Evolutionary conservation across 2,329 filamentous ascomycete genomes (phyloP).

Genomic region (Trichoderma pleuroti): DNA sequence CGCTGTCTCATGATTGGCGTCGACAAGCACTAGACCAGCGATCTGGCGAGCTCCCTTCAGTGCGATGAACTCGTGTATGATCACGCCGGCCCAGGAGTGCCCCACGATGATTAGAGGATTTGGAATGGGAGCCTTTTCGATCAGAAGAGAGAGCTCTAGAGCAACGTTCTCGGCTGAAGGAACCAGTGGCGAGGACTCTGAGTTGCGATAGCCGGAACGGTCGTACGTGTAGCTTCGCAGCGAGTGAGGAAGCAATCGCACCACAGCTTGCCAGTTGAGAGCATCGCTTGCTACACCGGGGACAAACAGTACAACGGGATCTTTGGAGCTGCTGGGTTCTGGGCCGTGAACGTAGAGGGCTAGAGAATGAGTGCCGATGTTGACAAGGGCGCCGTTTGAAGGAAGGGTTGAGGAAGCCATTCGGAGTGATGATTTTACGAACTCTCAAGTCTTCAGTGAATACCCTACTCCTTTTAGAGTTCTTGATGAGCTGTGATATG

Average conservation of each 20-base stretch:
- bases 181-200: not conserved
- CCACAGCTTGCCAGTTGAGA: slow-evolving; percentile 5
- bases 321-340: not conserved
- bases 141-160: not conserved
- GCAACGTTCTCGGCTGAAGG: slow-evolving; percentile 1
- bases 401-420: not conserved
- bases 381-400: not conserved
- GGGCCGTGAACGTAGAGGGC: not conserved
- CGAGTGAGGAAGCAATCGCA: not conserved
- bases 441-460: not conserved
- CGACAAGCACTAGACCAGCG: slow-evolving; percentile 1
- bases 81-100: not conserved
- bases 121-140: not conserved
- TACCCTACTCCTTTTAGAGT: not conserved
- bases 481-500: not conserved
- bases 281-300: slow-evolving; percentile 3
- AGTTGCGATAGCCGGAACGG: not conserved
- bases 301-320: not conserved
- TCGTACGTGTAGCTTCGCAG: not conserved
- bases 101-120: not conserved
- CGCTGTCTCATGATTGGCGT: not conserved
- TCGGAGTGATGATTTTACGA: not conserved
- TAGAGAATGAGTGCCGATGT: not conserved
- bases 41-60: not conserved
- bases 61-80: not conserved